Evolutionary conservation across 73 alveolate genomes (phyloP).

Genomic region (Tetrahymena malaccensis): DNA sequence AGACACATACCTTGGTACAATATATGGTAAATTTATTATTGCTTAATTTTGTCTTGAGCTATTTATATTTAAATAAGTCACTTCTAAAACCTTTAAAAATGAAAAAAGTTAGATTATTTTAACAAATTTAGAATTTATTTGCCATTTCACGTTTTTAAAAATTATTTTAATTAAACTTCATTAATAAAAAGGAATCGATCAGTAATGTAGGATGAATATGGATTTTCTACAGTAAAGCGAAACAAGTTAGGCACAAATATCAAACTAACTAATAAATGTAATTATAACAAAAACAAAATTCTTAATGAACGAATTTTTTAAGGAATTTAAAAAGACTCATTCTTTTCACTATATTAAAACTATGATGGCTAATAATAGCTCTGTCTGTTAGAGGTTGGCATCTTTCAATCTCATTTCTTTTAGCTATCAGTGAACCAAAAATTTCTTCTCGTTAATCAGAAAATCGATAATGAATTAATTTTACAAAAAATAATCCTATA

Average conservation of each 20-base stretch:
- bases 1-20: background rate
- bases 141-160: too few relatives aligned
- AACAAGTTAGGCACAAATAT: background rate
- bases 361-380: background rate
- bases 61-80: too few relatives aligned
- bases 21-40: background rate
- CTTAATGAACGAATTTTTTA: background rate
- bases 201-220: background rate
- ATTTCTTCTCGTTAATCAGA: too few relatives aligned
- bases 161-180: too few relatives aligned
- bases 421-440: background rate
- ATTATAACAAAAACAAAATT: background rate
- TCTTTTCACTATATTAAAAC: background rate
- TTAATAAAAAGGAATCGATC: background rate
- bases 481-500: too few relatives aligned
- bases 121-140: too few relatives aligned
- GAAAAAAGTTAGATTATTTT: too few relatives aligned
- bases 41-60: too few relatives aligned
- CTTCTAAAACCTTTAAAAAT: too few relatives aligned
- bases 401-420: background rate
- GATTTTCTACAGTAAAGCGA: background rate
- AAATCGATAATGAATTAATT: too few relatives aligned
- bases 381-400: background rate
- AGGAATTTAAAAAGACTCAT: background rate
- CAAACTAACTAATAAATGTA: background rate